Percentiles rank a stretch among this genome's conserved stretches.
phyloP scores from a whole-genome alignment of 2,329 filamentous ascomycete genomes.

The Aspergillus fumigatiaffinis region DNA sequence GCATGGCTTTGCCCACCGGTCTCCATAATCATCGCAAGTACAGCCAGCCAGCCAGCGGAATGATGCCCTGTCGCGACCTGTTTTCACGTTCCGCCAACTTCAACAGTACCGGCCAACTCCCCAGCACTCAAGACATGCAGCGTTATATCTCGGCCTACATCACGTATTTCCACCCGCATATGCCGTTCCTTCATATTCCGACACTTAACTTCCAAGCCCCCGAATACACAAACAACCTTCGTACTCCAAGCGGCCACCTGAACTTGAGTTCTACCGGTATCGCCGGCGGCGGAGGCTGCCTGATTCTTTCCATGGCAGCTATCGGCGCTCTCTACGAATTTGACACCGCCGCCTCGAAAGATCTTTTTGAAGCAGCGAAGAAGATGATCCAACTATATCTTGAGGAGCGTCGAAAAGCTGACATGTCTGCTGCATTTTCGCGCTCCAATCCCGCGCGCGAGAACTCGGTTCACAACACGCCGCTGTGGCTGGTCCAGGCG shows the following conservation, averaged over 20 bases:
- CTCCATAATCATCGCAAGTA: conserved; percentile 54
- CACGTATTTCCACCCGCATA: conserved; percentile 85
- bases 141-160: conserved; percentile 89
- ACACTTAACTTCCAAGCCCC: conserved; percentile 86
- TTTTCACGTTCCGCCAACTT: conserved; percentile 32
- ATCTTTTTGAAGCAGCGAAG: conserved; percentile 88
- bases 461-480: conserved; percentile 67
- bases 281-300: conserved; percentile 76
- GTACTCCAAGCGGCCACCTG: conserved; percentile 51
- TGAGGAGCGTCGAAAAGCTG: conserved; percentile 82
- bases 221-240: conserved; percentile 58
- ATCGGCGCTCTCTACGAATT: conserved; percentile 83
- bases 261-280: conserved; percentile 53
- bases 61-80: conserved; percentile 37
- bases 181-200: conserved; percentile 90
- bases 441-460: conserved; percentile 53
- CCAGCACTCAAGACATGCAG: conserved; percentile 79
- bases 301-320: conserved; percentile 85
- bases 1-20: conserved; percentile 56
- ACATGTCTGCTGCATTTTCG: conserved; percentile 62
- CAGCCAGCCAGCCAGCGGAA: conserved; percentile 56
- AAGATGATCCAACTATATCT: conserved; percentile 93
- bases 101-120: conserved; percentile 55
- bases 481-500: conserved; percentile 91
- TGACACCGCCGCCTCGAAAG: conserved; percentile 72